These are phyloP conservation scores for Nicotiana noctiflora DNA, from an alignment of 257 asterid genomes.

Conservation along the genomic window DNA sequence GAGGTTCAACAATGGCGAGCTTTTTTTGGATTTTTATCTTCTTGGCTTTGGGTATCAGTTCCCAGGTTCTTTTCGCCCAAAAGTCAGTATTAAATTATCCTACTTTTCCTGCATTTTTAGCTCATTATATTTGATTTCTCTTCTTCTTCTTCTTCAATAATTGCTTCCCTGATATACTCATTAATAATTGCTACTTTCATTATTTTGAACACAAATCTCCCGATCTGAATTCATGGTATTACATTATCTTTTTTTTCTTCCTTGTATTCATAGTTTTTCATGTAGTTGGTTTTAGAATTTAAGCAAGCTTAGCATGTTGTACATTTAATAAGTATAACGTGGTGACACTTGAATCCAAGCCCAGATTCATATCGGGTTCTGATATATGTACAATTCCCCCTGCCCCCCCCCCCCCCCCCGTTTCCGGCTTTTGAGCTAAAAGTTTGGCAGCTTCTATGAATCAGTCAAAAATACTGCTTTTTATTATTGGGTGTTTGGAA, in stretches of 20 bases:
- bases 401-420: neutral
- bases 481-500: neutral
- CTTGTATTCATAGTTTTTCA: neutral
- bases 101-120: neutral
- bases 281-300: neutral
- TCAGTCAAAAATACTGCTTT: neutral
- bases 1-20: slow-evolving; percentile 32
- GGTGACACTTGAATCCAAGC: neutral
- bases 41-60: slow-evolving; percentile 20
- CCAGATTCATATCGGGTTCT: neutral
- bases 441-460: neutral
- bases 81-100: slow-evolving; percentile 28
- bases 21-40: slow-evolving; percentile 23
- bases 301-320: neutral
- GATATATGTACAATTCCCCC: neutral
- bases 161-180: neutral
- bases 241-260: neutral
- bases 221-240: neutral
- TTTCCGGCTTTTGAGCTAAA: neutral
- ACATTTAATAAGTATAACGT: neutral
- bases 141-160: neutral
- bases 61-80: slow-evolving; percentile 26
- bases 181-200: neutral
- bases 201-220: neutral
- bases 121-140: neutral